phyloP scores from a whole-genome alignment of 352 stramenopile genomes.

The Achlya hypogyna region DNA sequence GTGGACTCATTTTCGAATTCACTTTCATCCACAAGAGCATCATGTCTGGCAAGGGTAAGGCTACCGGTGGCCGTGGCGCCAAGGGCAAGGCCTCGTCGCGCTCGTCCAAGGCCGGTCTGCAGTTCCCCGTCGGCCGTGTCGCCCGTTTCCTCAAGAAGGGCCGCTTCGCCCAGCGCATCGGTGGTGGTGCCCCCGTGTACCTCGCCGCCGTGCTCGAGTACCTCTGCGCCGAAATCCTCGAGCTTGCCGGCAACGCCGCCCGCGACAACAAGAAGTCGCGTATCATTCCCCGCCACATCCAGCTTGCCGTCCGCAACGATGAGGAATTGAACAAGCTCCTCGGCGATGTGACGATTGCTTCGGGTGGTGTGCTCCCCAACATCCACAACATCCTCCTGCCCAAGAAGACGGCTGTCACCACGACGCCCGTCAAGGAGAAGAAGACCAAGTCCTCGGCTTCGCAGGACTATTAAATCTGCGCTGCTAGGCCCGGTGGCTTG shows the following conservation, averaged over 20 bases:
- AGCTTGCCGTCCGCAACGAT: constrained; percentile 88
- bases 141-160: constrained; percentile 90
- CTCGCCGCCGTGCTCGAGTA: constrained; percentile 89
- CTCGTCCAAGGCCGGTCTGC: constrained; percentile 88
- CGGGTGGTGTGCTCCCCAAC: constrained; percentile 90
- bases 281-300: constrained; percentile 95
- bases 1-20: constrained; percentile 22
- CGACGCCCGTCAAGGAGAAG: constrained; percentile 31
- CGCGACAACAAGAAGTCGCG: constrained; percentile 94
- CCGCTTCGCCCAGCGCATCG: constrained; percentile 87
- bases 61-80: constrained; percentile 61
- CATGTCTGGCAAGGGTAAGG: constrained; percentile 78
- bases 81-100: constrained; percentile 52
- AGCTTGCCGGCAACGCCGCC: constrained; percentile 87
- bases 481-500: not conserved
- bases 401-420: constrained; percentile 47
- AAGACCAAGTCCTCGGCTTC: constrained; percentile 45
- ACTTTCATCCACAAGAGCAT: constrained; percentile 21
- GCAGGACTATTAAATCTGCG: constrained; percentile 41
- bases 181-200: constrained; percentile 90
- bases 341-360: constrained; percentile 87
- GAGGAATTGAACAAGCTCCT: constrained; percentile 93
- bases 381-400: constrained; percentile 86
- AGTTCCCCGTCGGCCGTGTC: constrained; percentile 94
- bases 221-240: constrained; percentile 85